phyloP scores from a whole-genome alignment of 352 stramenopile genomes.

The Phytophthora gonapodyides region DNA sequence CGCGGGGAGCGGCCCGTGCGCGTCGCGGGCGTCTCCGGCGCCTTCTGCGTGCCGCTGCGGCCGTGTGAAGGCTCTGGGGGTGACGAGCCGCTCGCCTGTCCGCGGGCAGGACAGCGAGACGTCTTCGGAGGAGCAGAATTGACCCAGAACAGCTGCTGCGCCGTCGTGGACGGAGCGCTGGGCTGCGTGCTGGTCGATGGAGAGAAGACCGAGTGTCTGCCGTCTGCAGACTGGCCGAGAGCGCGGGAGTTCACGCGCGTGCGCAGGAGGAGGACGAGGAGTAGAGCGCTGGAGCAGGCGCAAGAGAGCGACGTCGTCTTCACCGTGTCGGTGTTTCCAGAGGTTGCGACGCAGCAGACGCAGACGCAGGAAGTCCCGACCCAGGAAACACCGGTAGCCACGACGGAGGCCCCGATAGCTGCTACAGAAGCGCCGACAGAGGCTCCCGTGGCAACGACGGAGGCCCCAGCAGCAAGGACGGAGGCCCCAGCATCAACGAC shows the following conservation, averaged over 20 bases:
- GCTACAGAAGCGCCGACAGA: not conserved
- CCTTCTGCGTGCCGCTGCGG: conserved; percentile 45
- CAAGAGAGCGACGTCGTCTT: conserved; percentile 14
- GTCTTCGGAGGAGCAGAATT: conserved; percentile 25
- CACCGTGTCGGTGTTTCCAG: conserved; percentile 5
- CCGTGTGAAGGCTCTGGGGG: conserved; percentile 37
- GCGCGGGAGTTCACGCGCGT: conserved; percentile 10
- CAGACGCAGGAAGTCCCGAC: not conserved
- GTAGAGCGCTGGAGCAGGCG: conserved; percentile 18
- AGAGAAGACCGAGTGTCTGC: conserved; percentile 33
- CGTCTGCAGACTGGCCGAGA: conserved; percentile 20
- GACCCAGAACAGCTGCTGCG: conserved; percentile 48
- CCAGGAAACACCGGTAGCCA: conserved; percentile 1
- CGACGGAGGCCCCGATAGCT: not conserved
- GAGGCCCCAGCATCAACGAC: not conserved
- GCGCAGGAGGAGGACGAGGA: conserved; percentile 19
- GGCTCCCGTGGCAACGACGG: not conserved
- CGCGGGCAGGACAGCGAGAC: conserved; percentile 32
- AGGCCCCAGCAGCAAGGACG: not conserved
- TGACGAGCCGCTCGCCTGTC: conserved; percentile 38
- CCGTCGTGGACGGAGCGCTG: conserved; percentile 39
- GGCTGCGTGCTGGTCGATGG: conserved; percentile 38
- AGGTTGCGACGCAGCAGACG: not conserved
- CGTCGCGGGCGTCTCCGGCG: conserved; percentile 37
- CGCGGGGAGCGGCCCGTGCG: conserved; percentile 25